These are phyloP conservation scores for Stagonosporopsis tanaceti DNA, from an alignment of 2,329 filamentous ascomycete genomes.

Conservation along the genomic window DNA sequence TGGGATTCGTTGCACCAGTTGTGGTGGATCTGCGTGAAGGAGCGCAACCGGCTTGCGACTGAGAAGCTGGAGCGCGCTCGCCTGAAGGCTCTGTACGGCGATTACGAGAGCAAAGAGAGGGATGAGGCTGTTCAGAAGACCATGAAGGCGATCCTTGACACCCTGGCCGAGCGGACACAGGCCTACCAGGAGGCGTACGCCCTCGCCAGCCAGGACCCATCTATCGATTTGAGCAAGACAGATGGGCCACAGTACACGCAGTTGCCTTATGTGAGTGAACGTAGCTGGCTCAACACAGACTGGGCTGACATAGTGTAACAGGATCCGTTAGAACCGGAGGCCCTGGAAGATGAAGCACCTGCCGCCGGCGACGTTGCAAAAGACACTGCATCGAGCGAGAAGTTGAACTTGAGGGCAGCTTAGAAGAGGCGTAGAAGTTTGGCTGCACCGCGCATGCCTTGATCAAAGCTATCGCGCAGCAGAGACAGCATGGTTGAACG, in stretches of 20 bases:
- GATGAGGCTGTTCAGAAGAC: slow-evolving; percentile 75
- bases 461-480: not conserved
- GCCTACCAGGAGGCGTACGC: slow-evolving; percentile 80
- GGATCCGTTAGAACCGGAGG: slow-evolving; percentile 33
- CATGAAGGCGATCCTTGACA: slow-evolving; percentile 82
- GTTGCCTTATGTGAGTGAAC: slow-evolving; percentile 33
- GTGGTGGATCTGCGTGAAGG: slow-evolving; percentile 94
- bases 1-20: slow-evolving; percentile 92
- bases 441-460: not conserved
- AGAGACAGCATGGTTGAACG: not conserved
- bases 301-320: slow-evolving; percentile 20
- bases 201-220: slow-evolving; percentile 64
- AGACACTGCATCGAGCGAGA: slow-evolving; percentile 23
- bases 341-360: slow-evolving; percentile 16
- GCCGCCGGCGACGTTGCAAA: slow-evolving; percentile 14
- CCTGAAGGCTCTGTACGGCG: slow-evolving; percentile 76
- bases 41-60: slow-evolving; percentile 89
- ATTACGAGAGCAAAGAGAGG: slow-evolving; percentile 69
- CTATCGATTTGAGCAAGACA: slow-evolving; percentile 35
- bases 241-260: slow-evolving; percentile 38
- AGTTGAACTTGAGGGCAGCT: slow-evolving; percentile 23
- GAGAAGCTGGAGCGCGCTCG: slow-evolving; percentile 73
- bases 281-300: too few species aligned
- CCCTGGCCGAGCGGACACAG: slow-evolving; percentile 87
- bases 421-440: slow-evolving; percentile 2